Evolutionary conservation across 108 stramenopile genomes (phyloP).

Genomic region (Ochromonas danica): DNA sequence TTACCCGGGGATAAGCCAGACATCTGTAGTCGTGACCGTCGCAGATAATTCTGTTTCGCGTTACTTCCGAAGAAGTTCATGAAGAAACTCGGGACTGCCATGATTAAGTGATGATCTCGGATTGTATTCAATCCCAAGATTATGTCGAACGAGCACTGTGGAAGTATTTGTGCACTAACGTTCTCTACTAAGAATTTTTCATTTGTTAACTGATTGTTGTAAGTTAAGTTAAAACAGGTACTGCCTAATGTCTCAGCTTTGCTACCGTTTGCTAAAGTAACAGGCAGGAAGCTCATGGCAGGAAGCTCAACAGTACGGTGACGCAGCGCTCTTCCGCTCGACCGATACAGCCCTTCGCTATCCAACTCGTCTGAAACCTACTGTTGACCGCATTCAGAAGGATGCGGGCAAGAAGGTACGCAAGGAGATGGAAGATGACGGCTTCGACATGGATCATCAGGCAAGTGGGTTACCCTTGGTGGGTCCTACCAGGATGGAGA

Average conservation of each 20-base stretch:
- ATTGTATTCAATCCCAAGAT: constrained; percentile 17
- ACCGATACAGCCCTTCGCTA: constrained; percentile 13
- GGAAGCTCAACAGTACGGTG: constrained; percentile 13
- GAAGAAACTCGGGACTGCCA: constrained; percentile 13
- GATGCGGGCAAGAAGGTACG: constrained; percentile 13
- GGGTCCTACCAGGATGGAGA: constrained; percentile 13
- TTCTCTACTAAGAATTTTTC: constrained; percentile 17
- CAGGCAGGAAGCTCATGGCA: too few relatives aligned
- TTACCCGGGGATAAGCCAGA: constrained; percentile 13
- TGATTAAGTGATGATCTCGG: constrained; percentile 15
- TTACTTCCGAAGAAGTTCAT: constrained; percentile 16
- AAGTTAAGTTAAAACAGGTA: constrained; percentile 17
- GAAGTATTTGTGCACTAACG: constrained; percentile 15
- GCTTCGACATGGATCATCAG: constrained; percentile 14
- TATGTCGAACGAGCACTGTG: constrained; percentile 14
- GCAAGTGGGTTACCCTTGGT: constrained; percentile 13
- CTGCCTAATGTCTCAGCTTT: constrained; percentile 15
- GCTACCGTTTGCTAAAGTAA: constrained; percentile 10
- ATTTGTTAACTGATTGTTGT: constrained; percentile 17
- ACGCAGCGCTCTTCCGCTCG: constrained; percentile 12
- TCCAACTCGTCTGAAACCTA: constrained; percentile 15
- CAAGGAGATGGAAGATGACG: constrained; percentile 14
- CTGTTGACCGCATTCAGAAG: constrained; percentile 14
- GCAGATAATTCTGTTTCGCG: constrained; percentile 15
- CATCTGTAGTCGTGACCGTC: constrained; percentile 13